Conservation (phyloP, 108 stramenopile species). For the Nitzschia palea region DNA sequence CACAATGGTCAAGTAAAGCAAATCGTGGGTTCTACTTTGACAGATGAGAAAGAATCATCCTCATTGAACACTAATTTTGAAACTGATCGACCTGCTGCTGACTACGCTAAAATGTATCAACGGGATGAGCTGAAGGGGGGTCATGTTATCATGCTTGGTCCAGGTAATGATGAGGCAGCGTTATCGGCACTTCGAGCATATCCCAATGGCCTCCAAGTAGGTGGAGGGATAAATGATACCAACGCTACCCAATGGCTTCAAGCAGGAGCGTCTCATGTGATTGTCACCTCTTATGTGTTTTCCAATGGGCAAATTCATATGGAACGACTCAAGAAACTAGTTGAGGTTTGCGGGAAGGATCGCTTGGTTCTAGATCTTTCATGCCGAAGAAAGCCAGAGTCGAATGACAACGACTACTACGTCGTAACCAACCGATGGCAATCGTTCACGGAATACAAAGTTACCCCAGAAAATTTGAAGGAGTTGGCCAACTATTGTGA, state of each 20-base stretch:
- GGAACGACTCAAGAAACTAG: conserved; percentile 71
- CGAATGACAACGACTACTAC: conserved; percentile 60
- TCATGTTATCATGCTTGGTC: conserved; percentile 97
- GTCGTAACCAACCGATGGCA: conserved; percentile 98
- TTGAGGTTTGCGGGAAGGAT: conserved; percentile 74
- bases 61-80: conserved; percentile 84
- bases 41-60: conserved; percentile 31
- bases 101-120: conserved; percentile 81
- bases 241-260: conserved; percentile 89
- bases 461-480: conserved; percentile 65
- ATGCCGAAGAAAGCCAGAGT: conserved; percentile 69
- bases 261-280: conserved; percentile 93
- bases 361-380: conserved; percentile 92
- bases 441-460: conserved; percentile 83
- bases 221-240: conserved; percentile 89
- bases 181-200: conserved; percentile 77
- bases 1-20: conserved; percentile 98
- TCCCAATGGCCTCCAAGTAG: conserved; percentile 91
- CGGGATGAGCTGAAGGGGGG: conserved; percentile 85
- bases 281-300: conserved; percentile 97
- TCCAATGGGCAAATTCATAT: conserved; percentile 73
- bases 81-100: conserved; percentile 70
- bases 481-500: conserved; percentile 82
- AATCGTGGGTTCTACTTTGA: conserved; percentile 94
- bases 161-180: conserved; percentile 89